These are phyloP conservation scores for Bromus sterilis DNA, from an alignment of 176 grass and related monocot genomes.

Conservation along the genomic window DNA sequence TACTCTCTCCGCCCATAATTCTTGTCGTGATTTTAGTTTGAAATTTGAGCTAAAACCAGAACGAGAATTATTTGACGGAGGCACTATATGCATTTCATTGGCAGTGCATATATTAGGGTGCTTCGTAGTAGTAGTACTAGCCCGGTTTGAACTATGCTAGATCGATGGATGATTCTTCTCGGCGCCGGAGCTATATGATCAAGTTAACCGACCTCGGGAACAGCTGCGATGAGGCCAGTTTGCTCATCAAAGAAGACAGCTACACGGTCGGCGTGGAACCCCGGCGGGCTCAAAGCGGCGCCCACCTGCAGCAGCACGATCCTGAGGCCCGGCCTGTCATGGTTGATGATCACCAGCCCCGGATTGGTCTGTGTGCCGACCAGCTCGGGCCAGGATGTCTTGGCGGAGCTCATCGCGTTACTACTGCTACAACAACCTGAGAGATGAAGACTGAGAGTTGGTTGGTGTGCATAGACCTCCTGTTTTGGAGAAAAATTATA, in stretches of 20 bases:
- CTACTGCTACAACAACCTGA: background rate
- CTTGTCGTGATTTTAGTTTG: too few relatives aligned
- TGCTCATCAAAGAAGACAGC: background rate
- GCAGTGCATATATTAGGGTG: too few relatives aligned
- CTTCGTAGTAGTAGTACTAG: too few relatives aligned
- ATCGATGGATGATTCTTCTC: background rate
- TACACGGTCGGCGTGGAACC: background rate
- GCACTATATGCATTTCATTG: too few relatives aligned
- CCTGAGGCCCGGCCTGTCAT: background rate
- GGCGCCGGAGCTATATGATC: background rate
- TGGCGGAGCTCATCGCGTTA: background rate
- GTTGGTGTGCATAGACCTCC: too few relatives aligned
- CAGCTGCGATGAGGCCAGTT: background rate
- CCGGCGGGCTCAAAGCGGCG: background rate
- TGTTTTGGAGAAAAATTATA: too few relatives aligned
- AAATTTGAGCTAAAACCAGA: too few relatives aligned
- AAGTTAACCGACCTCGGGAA: background rate
- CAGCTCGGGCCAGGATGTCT: background rate
- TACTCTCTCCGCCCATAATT: too few relatives aligned
- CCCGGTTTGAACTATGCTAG: too few relatives aligned
- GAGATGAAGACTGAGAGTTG: too few relatives aligned
- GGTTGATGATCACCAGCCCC: background rate
- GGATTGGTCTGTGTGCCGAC: background rate
- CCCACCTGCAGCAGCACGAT: background rate
- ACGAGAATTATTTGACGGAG: too few relatives aligned